Conservation (phyloP, 331 rosid genomes). For the Acacia concinna region DNA sequence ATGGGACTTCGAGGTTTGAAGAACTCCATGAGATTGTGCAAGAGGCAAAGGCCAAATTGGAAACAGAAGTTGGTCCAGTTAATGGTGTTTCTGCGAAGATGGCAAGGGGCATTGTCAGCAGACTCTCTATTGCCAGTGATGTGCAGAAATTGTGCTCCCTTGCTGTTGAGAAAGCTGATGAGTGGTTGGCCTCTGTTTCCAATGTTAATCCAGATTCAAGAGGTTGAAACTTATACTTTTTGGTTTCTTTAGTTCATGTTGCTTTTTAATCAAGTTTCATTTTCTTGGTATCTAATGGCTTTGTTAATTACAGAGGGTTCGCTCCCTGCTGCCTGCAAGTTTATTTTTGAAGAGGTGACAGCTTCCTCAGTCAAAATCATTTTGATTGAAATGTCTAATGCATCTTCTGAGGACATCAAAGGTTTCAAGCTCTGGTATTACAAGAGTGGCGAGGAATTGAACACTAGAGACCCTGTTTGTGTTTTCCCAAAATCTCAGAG, state of each 20-base stretch:
- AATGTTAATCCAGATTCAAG: conserved; percentile 56
- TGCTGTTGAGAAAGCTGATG: conserved; percentile 85
- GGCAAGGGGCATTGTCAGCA: conserved; percentile 96
- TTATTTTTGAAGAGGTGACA: conserved; percentile 84
- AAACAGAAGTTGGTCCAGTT: conserved; percentile 89
- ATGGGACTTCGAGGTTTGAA: conserved; percentile 77
- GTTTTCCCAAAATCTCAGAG: conserved; percentile 84
- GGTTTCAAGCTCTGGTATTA: conserved; percentile 98
- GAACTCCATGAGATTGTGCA: conserved; percentile 77
- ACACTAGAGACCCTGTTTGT: conserved; percentile 77
- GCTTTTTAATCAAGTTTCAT: conserved; percentile 18
- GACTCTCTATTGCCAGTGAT: conserved; percentile 88
- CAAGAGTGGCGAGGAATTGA: conserved; percentile 67
- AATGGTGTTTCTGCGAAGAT: conserved; percentile 89
- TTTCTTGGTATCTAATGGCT: conserved; percentile 16
- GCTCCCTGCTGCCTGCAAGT: conserved; percentile 99
- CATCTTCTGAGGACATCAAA: conserved; percentile 54
- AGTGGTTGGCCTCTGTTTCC: conserved; percentile 66
- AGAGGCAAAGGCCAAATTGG: conserved; percentile 85
- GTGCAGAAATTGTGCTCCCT: conserved; percentile 85
- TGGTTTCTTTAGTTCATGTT: conserved; percentile 28
- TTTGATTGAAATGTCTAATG: conserved; percentile 68
- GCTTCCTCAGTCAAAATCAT: conserved; percentile 80
- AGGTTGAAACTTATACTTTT: conserved; percentile 54
- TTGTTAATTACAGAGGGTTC: conserved; percentile 73